Base-by-base conservation (phyloP, 768 basidiomycete genomes). In the Coprinopsis marcescibilis region DNA sequence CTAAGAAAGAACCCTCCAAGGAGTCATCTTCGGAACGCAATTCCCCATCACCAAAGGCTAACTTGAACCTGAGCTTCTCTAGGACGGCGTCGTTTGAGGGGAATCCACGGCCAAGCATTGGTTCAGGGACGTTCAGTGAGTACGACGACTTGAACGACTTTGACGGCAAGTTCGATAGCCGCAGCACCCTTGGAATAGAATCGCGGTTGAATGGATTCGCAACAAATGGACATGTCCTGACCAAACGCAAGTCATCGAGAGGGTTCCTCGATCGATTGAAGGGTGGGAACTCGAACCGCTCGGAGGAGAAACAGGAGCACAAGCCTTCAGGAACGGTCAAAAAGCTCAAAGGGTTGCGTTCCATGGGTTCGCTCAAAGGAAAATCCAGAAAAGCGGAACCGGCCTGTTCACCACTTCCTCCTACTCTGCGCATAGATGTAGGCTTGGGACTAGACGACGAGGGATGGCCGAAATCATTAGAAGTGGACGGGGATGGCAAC, bases 131-230 rank as follows among this genome's bases (percentile, higher is more conserved):
- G 25, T 88, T 87, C 62, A 89, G 87, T 58, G 89, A 91, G 54
- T 93, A 92, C 52, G 89, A 93, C 51, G 89, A 93, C 64, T 63
- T 93, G 38, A 73, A 80, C 17, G 89, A 93, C 59, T 93, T 93
- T 43, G 85, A 90, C 25, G 89, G 89, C 33, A 76, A 85, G 7
- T 93, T 91, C 52, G 86, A 85, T 54, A 90, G 89, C 57, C 74
- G 72, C 50, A 89, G 85, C 58, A 89, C 87, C 0, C 63, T 89
- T 7, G 83, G 76, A 6, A 71, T 72, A 29, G 71, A 71, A 24
- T 52, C 57, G 10, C 51, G 51, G 8, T 55, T 60, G 53, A 37
- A 74, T 60, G 57, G 67, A 73, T 10, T 54, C 55, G 59, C 59
- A 66, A 66, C 56, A 19, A 46, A 46, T 13, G 52, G 46, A 1